Percentiles rank a stretch among this genome's conserved stretches.
Conservation (phyloP, 768 basidiomycete species). For the Rhodotorula toruloides region DNA sequence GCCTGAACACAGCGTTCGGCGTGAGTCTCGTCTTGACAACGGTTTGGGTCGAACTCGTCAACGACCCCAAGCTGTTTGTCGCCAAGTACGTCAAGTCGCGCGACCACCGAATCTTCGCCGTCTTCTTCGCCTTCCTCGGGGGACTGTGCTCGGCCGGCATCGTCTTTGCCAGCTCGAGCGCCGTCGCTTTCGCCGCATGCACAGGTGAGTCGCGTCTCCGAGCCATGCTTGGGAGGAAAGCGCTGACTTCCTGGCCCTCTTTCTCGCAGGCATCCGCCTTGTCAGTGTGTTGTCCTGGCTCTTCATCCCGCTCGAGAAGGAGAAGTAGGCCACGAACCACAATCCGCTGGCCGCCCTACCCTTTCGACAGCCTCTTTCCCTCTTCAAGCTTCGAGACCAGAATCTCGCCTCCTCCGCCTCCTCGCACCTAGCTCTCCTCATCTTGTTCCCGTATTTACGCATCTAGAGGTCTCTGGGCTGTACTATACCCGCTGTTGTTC, state of each 20-base stretch:
- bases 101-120: conserved; percentile 64
- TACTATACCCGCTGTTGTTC: too few relatives aligned
- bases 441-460: too few relatives aligned
- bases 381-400: too few relatives aligned
- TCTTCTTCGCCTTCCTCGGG: conserved; percentile 63
- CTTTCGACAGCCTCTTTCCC: too few relatives aligned
- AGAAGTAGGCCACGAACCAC: background rate
- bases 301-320: conserved; percentile 14
- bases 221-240: background rate
- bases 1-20: conserved; percentile 41
- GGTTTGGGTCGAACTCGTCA: conserved; percentile 81
- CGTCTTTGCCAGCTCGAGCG: conserved; percentile 20
- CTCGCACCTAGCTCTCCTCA: too few relatives aligned
- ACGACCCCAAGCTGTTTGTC: conserved; percentile 69
- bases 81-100: conserved; percentile 56
- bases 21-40: conserved; percentile 48
- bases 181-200: conserved; percentile 18
- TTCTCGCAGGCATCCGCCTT: conserved; percentile 19
- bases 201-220: conserved; percentile 10
- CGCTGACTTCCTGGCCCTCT: background rate
- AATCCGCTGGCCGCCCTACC: too few relatives aligned
- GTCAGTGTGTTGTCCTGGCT: conserved; percentile 20
- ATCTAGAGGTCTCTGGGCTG: too few relatives aligned
- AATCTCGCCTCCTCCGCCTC: too few relatives aligned
- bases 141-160: conserved; percentile 53